phyloP scores from a whole-genome alignment of 345 rosid species.

The Gossypium herbaceum region DNA sequence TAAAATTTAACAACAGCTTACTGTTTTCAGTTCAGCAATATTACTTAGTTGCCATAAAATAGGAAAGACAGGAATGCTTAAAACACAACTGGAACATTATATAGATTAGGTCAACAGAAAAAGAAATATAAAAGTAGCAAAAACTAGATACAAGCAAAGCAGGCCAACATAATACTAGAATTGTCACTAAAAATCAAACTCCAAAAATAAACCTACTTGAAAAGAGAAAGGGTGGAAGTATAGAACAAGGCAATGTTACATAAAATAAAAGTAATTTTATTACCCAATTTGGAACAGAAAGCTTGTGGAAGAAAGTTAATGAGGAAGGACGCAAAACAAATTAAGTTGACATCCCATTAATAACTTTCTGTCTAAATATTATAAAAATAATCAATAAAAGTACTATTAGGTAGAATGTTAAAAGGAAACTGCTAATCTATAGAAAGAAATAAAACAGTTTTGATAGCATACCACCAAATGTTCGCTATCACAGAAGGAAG shows the following conservation, averaged over 20 bases:
- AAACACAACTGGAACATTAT: background rate
- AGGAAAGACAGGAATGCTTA: background rate
- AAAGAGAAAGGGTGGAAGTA: background rate
- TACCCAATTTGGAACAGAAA: background rate
- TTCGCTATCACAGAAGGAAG: background rate
- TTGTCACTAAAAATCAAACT: conserved; percentile 1
- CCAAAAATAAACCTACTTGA: background rate
- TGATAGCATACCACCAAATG: background rate
- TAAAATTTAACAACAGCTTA: background rate
- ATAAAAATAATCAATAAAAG: background rate
- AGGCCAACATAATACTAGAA: background rate
- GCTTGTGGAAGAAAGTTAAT: background rate
- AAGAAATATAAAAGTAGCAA: background rate
- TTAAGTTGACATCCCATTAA: background rate
- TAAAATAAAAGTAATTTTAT: background rate
- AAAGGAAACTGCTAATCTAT: background rate
- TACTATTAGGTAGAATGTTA: background rate
- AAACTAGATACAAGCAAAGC: background rate
- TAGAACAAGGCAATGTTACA: background rate
- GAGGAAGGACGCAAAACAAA: background rate
- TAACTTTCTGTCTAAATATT: background rate
- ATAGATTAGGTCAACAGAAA: background rate
- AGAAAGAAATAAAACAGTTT: background rate
- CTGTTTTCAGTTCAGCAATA: background rate
- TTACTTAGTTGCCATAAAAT: background rate